Conservation (phyloP, 768 basidiomycete species). For the Trametes cinnabarina region DNA sequence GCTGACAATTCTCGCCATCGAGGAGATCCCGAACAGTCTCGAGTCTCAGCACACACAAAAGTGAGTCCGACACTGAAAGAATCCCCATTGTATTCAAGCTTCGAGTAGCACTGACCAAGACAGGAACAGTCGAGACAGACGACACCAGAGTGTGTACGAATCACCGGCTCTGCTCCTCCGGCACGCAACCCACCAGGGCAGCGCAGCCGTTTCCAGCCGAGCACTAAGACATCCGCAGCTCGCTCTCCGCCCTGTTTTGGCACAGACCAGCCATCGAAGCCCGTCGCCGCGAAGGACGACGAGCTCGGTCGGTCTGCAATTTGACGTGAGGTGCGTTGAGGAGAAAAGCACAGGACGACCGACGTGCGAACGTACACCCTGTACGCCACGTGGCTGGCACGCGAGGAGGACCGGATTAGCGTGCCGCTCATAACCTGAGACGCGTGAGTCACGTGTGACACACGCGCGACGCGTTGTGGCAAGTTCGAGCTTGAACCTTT, state of each 20-base stretch:
- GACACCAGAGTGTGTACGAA: conserved; percentile 19
- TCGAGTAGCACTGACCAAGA: no score
- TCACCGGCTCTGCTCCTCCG: conserved; percentile 24
- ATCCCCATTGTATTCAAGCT: no score
- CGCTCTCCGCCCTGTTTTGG: conserved; percentile 24
- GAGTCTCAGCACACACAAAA: no score
- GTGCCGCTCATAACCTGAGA: background rate
- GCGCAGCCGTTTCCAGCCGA: conserved; percentile 12
- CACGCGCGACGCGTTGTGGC: conserved; percentile 21
- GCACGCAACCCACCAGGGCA: conserved; percentile 2
- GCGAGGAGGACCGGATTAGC: background rate
- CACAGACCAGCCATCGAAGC: conserved; percentile 19
- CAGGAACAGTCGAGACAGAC: no score
- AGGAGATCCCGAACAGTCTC: no score
- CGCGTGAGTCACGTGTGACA: conserved; percentile 18
- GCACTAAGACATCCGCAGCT: conserved; percentile 24
- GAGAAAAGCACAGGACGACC: background rate
- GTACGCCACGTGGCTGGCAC: background rate
- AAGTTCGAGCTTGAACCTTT: conserved; percentile 7
- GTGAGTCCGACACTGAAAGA: no score
- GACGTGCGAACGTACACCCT: background rate
- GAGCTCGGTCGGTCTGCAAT: conserved; percentile 19
- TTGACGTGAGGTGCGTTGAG: conserved; percentile 25
- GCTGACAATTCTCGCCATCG: no score
- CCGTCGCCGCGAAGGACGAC: background rate